phyloP scores from a whole-genome alignment of 106 monocot genomes.

The Allium cepa region DNA sequence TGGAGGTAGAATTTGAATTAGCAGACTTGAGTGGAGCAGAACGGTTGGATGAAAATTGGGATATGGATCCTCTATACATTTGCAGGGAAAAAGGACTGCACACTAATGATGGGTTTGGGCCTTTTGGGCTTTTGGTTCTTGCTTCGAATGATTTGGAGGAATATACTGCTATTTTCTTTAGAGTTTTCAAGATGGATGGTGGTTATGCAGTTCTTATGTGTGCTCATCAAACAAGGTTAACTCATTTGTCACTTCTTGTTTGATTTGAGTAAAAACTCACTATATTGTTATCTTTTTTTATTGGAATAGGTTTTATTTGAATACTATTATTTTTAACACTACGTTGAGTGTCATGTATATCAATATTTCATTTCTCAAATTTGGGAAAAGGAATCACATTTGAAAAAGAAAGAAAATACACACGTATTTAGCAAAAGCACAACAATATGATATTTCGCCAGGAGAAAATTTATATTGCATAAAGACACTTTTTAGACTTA shows the following conservation, averaged over 20 bases:
- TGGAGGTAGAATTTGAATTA: constrained; percentile 15
- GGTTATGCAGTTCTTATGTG: constrained; percentile 17
- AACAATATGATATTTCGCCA: too few species aligned
- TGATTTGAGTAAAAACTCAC: not conserved
- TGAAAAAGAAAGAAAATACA: too few species aligned
- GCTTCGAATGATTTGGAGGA: constrained; percentile 12
- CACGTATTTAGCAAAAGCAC: too few species aligned
- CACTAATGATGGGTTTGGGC: not conserved
- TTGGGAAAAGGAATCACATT: too few species aligned
- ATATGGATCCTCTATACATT: constrained; percentile 2
- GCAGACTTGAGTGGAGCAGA: constrained; percentile 8
- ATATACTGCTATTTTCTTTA: constrained; percentile 32
- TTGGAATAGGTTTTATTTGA: constrained; percentile 28
- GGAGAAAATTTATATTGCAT: too few species aligned
- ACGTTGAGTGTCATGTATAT: too few species aligned
- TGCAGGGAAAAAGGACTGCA: not conserved
- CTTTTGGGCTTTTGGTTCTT: constrained; percentile 3
- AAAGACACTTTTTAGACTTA: too few species aligned
- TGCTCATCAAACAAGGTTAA: not conserved
- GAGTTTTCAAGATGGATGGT: constrained; percentile 9
- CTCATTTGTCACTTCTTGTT: too few species aligned
- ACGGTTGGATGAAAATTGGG: not conserved
- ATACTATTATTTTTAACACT: not conserved
- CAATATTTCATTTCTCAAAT: too few species aligned
- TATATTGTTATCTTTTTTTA: not conserved